Evolutionary conservation across 805 yeast species (phyloP), one percentile per base, ranked within the genome.

Genomic region (Phaffomyces thermotolerans): DNA sequence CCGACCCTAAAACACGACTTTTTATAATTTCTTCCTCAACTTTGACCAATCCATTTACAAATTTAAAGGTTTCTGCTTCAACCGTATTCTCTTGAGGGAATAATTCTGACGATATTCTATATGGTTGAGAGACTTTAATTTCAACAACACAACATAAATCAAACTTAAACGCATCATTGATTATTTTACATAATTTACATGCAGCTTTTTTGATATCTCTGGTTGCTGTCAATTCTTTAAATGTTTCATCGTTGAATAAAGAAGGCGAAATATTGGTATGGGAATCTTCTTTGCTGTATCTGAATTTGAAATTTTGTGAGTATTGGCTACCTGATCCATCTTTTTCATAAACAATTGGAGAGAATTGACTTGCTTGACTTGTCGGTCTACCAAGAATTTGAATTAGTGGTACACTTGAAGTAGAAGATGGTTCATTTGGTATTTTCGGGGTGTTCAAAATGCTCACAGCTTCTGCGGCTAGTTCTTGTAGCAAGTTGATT

Each of bases 311-410:
- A 50, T 73, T 73, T 43, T 68, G 79, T 4, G 69, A 64, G 51
- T 78, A 79, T n/a, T 80, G 73, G 14, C 73, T 71, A 14, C 84
- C 85, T 6, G 83, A 75, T 0, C 84, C 84, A 60, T 79, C 84
- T 47, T 71, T 72, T 50, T 79, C 85, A 57, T 75, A 78, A 1
- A 77, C 65, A 20, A 40, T 44, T 1, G 51, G 50, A 24, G 47
- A 50, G 64, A 56, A 59, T 41, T 57, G 49, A 15, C 58, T 55
- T 0, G 68, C 67, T 38, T 64, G 64, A 44, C 76, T 64, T 1
- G 84, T 79, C 6, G 84, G 82, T 58, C 84, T 67, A 0, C 84
- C 85, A 43, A 74, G 65, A 32, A 67, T 63, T 17, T 51, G 46
- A 15, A 52, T 47, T 38, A 50, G 46, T 34, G 47, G 47, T 38